Conservation (phyloP, 2,329 filamentous ascomycete species). For the Xylariaceae sp. region DNA sequence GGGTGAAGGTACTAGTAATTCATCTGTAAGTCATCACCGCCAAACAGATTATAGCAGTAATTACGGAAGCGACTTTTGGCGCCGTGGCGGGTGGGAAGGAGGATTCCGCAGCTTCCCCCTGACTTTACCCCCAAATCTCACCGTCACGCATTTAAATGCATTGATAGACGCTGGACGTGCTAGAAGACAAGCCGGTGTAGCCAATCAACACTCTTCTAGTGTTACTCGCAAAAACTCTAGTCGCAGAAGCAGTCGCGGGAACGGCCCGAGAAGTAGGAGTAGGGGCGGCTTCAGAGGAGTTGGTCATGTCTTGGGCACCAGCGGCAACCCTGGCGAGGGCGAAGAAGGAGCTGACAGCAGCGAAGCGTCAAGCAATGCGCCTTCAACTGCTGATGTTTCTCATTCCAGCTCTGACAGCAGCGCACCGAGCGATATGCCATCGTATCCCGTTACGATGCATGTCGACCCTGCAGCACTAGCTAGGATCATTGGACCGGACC, state of each 20-base stretch:
- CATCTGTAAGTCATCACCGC: too few relatives aligned
- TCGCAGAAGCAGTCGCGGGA: neutral
- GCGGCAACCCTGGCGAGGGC: neutral
- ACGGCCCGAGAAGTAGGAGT: neutral
- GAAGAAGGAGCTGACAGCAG: neutral
- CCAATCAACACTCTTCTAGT: neutral
- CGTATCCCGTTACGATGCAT: neutral
- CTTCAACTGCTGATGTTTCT: neutral
- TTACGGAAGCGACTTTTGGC: too few relatives aligned
- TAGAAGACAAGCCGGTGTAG: neutral
- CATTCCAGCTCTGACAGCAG: neutral
- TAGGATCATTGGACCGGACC: neutral
- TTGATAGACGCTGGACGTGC: neutral
- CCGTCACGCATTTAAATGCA: neutral
- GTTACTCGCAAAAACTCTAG: neutral
- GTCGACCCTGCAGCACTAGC: slow-evolving; percentile 3
- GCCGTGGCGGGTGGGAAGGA: neutral
- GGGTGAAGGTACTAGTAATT: slow-evolving; percentile 2
- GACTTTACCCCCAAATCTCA: neutral
- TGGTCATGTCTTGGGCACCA: neutral
- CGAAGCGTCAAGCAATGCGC: neutral
- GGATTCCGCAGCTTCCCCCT: too few relatives aligned
- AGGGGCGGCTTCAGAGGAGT: too few relatives aligned
- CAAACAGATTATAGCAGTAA: too few relatives aligned
- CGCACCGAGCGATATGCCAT: neutral